These are phyloP conservation scores for Phyllosticta citrichinensis DNA, from an alignment of 2,329 filamentous ascomycete species.

Conservation along the genomic window DNA sequence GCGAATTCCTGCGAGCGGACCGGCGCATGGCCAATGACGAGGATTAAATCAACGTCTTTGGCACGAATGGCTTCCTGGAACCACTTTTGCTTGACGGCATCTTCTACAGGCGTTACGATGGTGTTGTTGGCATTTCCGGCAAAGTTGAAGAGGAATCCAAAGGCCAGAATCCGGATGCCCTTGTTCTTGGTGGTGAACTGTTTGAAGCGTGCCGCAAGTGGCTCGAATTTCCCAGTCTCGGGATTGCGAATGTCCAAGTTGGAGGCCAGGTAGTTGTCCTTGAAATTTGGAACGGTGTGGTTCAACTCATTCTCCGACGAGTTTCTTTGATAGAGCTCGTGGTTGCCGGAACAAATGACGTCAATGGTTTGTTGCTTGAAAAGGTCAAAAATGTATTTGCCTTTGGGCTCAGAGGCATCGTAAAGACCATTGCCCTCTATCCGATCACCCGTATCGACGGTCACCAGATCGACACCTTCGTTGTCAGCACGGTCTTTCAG, in stretches of 20 bases:
- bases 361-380: slow-evolving; percentile 75
- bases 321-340: slow-evolving; percentile 80
- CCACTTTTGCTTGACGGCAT: slow-evolving; percentile 77
- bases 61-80: slow-evolving; percentile 79
- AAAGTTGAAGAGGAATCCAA: slow-evolving; percentile 95
- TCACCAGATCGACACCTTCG: slow-evolving; percentile 70
- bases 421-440: slow-evolving; percentile 93
- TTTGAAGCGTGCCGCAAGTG: slow-evolving; percentile 72
- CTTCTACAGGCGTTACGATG: slow-evolving; percentile 65
- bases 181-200: slow-evolving; percentile 90
- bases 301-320: slow-evolving; percentile 70
- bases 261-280: slow-evolving; percentile 72
- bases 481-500: slow-evolving; percentile 70
- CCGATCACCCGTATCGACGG: slow-evolving; percentile 91
- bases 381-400: slow-evolving; percentile 80
- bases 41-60: slow-evolving; percentile 69
- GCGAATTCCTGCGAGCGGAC: slow-evolving; percentile 72
- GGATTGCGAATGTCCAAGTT: slow-evolving; percentile 83
- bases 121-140: slow-evolving; percentile 86
- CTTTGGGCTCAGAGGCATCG: slow-evolving; percentile 79
- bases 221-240: slow-evolving; percentile 57
- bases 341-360: slow-evolving; percentile 79
- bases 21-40: slow-evolving; percentile 78
- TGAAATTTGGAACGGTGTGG: slow-evolving; percentile 74
- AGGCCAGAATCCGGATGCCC: slow-evolving; percentile 71